Conservation (phyloP, 176 grass and related monocot species). For the Tuctoria greenei region DNA sequence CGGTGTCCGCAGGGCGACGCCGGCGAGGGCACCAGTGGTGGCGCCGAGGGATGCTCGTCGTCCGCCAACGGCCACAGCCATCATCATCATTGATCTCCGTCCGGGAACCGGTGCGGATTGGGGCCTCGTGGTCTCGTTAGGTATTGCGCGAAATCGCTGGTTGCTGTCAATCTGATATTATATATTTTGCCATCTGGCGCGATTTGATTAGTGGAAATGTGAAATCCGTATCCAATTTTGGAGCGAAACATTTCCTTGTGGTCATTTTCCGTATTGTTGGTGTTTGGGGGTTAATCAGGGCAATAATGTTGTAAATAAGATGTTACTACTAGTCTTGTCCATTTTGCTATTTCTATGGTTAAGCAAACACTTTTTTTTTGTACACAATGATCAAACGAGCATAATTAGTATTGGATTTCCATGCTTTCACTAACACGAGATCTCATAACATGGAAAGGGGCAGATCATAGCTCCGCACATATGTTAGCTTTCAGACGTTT, state of each 20-base stretch:
- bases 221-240: not conserved
- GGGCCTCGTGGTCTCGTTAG: not conserved
- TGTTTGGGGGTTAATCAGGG: not conserved
- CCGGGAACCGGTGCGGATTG: not conserved
- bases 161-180: not conserved
- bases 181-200: not conserved
- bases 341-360: not conserved
- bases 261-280: not conserved
- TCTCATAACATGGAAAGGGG: not conserved
- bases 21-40: slow-evolving; percentile 34
- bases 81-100: slow-evolving; percentile 23
- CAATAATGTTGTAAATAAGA: not conserved
- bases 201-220: not conserved
- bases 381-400: not conserved
- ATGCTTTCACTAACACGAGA: not conserved
- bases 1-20: slow-evolving; percentile 10
- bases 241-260: not conserved
- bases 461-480: too few species aligned
- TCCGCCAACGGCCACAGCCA: slow-evolving; percentile 52
- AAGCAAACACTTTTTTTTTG: not conserved
- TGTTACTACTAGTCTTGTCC: not conserved
- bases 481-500: not conserved
- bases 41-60: slow-evolving; percentile 9
- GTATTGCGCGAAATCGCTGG: slow-evolving; percentile 1
- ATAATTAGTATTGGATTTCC: not conserved